phyloP scores from a whole-genome alignment of 1,284 basidiomycete genomes.

The Phylloboletellus chloephorus region DNA sequence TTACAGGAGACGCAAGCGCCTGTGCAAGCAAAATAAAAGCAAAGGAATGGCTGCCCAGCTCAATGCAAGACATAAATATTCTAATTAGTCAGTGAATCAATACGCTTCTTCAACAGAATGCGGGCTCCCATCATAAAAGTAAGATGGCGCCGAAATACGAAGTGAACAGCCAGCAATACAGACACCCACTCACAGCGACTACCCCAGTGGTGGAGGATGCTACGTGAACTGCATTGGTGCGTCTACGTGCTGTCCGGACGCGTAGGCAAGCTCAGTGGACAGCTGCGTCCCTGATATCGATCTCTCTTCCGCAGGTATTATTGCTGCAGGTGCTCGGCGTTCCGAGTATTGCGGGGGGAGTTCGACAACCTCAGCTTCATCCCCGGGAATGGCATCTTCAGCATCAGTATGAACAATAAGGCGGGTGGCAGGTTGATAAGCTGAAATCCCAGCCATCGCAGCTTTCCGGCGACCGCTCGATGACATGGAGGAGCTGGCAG shows the following conservation, averaged over 20 bases:
- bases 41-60: slow-evolving; percentile 4
- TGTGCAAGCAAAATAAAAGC: slow-evolving; percentile 8
- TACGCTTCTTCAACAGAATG: neutral
- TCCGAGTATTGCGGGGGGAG: slow-evolving; percentile 71
- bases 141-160: neutral
- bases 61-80: slow-evolving; percentile 7
- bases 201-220: slow-evolving; percentile 9
- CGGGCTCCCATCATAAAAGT: slow-evolving; percentile 1
- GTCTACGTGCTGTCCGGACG: slow-evolving; percentile 7
- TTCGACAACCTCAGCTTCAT: slow-evolving; percentile 57
- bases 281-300: slow-evolving; percentile 7
- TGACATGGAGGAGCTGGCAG: slow-evolving; percentile 26
- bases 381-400: slow-evolving; percentile 46
- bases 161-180: slow-evolving; percentile 2
- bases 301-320: slow-evolving; percentile 4
- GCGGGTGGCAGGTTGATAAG: slow-evolving; percentile 42
- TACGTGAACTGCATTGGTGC: slow-evolving; percentile 1
- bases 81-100: slow-evolving; percentile 5
- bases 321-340: slow-evolving; percentile 32
- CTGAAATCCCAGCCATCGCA: slow-evolving; percentile 41
- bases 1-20: slow-evolving; percentile 2
- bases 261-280: slow-evolving; percentile 16
- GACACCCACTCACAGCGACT: neutral
- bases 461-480: slow-evolving; percentile 48
- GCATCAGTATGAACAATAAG: slow-evolving; percentile 70